These are phyloP conservation scores for Camellia sinensis DNA, from an alignment of 148 eudicot genomes.

Conservation along the genomic window DNA sequence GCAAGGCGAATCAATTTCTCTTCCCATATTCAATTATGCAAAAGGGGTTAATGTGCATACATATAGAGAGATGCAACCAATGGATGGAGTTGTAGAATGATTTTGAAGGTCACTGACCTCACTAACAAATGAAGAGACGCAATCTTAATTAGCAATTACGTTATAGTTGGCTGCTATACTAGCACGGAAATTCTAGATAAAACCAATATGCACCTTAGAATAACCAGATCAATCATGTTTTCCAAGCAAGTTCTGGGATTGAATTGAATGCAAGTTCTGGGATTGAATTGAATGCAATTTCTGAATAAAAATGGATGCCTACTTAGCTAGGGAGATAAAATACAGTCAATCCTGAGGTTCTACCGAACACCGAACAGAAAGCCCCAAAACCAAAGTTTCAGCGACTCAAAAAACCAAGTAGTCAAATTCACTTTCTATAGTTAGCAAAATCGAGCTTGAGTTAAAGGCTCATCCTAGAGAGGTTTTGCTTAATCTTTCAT, in stretches of 20 bases:
- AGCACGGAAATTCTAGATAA: no score
- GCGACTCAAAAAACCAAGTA: neutral
- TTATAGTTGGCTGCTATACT: neutral
- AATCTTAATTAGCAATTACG: no score
- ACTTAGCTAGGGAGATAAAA: neutral
- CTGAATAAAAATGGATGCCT: neutral
- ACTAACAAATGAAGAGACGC: no score
- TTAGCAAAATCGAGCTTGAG: neutral
- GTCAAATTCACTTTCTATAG: neutral
- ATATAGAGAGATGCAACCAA: no score
- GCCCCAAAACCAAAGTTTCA: neutral
- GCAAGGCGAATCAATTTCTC: no score
- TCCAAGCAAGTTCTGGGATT: neutral
- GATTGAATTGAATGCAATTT: neutral
- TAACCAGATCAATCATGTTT: neutral
- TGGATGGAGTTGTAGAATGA: no score
- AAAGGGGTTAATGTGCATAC: no score
- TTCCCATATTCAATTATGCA: no score
- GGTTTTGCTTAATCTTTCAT: slow-evolving; percentile 44
- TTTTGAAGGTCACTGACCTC: no score
- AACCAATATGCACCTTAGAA: neutral
- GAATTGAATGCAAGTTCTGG: neutral
- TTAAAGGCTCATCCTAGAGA: slow-evolving; percentile 17
- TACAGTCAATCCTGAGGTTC: neutral
- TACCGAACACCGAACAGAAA: neutral